A percentile compares a stretch with the other conserved stretches of the same genome.
Conservation (phyloP, 2,329 filamentous ascomycete species). For the Calonectria naviculata region DNA sequence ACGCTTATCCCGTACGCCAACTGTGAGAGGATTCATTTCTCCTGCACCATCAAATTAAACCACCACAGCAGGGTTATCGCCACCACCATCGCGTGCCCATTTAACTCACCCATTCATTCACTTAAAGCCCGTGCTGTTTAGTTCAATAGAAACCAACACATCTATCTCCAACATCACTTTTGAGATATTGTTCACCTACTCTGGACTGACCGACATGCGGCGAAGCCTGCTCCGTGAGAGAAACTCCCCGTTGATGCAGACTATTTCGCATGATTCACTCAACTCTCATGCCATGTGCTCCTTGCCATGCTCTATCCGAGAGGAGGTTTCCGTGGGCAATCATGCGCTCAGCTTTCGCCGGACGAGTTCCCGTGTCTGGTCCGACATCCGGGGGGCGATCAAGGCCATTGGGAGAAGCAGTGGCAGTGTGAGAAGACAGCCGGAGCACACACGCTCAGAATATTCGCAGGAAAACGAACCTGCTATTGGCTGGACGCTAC, state of each 20-base stretch:
- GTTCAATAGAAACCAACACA: slow-evolving; percentile 11
- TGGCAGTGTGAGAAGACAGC: slow-evolving; percentile 34
- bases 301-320: slow-evolving; percentile 8
- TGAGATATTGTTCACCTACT: slow-evolving; percentile 12
- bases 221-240: slow-evolving; percentile 39
- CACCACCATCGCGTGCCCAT: neutral
- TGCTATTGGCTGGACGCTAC: slow-evolving; percentile 21
- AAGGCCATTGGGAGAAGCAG: slow-evolving; percentile 46
- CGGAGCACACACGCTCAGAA: slow-evolving; percentile 9
- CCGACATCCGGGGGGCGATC: slow-evolving; percentile 48
- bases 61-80: neutral
- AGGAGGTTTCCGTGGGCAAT: slow-evolving; percentile 16
- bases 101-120: neutral
- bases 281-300: slow-evolving; percentile 19
- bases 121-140: neutral
- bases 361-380: slow-evolving; percentile 46
- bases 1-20: no score
- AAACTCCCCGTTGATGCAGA: slow-evolving; percentile 37
- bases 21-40: neutral
- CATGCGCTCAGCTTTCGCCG: slow-evolving; percentile 38
- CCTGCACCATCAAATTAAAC: neutral
- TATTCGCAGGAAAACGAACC: slow-evolving; percentile 37
- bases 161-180: slow-evolving; percentile 14
- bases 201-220: slow-evolving; percentile 42
- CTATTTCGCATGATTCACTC: slow-evolving; percentile 27